Base-by-base conservation (phyloP, 2,329 filamentous ascomycete species). In the Colletotrichum destructivum region DNA sequence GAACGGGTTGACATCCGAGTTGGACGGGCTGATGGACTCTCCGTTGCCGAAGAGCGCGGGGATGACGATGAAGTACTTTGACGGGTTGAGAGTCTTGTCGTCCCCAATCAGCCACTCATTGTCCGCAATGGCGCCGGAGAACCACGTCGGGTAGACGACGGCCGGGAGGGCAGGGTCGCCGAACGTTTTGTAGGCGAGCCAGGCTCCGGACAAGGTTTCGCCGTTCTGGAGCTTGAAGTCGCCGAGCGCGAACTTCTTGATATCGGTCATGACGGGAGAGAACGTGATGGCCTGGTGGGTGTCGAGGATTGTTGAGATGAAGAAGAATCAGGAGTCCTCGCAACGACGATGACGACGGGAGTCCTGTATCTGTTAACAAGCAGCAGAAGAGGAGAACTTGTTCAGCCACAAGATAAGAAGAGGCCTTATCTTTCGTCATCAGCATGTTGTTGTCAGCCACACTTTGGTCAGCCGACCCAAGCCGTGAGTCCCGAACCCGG, bases 121-220 rank as follows among this genome's bases (percentile, higher is more conserved):
- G 76, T 93, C 91, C 2, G 86, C 83, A 73, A 95, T 93, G 3
- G 81, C 84, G 82, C 80, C 81, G 64, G 79, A 81, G 79, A 91
- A 95, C 93, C 93, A 95, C 2, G 90, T 91, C 2, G 93, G 93
- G 77, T 95, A 95, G 72, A 95, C 88, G 69, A 95, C 88, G 2
- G 90, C 90, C 9, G 93, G 92, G 7, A 83, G 84, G 0, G 83
- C 86, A 0, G 88, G 79, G 67, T 91, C 84, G 23, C 93, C 93
- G 75, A 93, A 92, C 0, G 93, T 94, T 80, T 93, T 94, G 85
- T 94, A 96, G 18, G 93, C 92, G 65, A 96, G 89, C 76, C 89
- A 88, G 1, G 93, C 93, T 75, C 88, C 80, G 2, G 87, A 85
- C 21, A 95, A 85, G 7, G 82, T 85, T n/a, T 84, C 84, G 49